phyloP scores from a whole-genome alignment of 257 asterid genomes.

The Fraxinus quadrangulata region DNA sequence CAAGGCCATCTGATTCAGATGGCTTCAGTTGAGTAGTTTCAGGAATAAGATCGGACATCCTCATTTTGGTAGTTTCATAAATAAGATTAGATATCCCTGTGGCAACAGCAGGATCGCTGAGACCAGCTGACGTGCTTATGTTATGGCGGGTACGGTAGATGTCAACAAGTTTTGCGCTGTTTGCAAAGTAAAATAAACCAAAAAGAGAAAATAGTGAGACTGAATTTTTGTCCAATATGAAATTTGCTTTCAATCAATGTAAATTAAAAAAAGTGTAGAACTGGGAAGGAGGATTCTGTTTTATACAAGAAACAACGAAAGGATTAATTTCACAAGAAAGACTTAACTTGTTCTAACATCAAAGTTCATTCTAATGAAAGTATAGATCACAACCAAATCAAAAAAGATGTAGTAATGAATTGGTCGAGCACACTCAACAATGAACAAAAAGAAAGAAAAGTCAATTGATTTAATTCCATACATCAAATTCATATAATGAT shows the following conservation, averaged over 20 bases:
- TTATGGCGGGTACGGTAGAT: slow-evolving; percentile 97
- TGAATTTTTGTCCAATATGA: slow-evolving; percentile 14
- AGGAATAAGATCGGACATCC: slow-evolving; percentile 77
- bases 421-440: background rate
- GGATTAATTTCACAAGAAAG: slow-evolving; percentile 5
- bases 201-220: slow-evolving; percentile 36
- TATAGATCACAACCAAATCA: background rate
- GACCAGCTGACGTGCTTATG: slow-evolving; percentile 94
- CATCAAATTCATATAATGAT: background rate
- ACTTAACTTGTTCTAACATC: slow-evolving; percentile 9
- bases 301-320: background rate
- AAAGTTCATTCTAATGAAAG: background rate
- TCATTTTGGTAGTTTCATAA: slow-evolving; percentile 75
- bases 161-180: slow-evolving; percentile 93
- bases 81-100: slow-evolving; percentile 97
- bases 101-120: slow-evolving; percentile 94
- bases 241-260: slow-evolving; percentile 19
- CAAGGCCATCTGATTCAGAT: slow-evolving; percentile 76
- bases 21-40: slow-evolving; percentile 65
- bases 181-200: slow-evolving; percentile 23
- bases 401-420: background rate
- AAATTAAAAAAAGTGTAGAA: slow-evolving; percentile 10
- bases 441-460: background rate
- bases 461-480: background rate
- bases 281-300: slow-evolving; percentile 10